A percentile compares a stretch with the other conserved stretches of the same genome.
Conservation (phyloP, 768 basidiomycete genomes). For the Tubosaeta sp. region DNA sequence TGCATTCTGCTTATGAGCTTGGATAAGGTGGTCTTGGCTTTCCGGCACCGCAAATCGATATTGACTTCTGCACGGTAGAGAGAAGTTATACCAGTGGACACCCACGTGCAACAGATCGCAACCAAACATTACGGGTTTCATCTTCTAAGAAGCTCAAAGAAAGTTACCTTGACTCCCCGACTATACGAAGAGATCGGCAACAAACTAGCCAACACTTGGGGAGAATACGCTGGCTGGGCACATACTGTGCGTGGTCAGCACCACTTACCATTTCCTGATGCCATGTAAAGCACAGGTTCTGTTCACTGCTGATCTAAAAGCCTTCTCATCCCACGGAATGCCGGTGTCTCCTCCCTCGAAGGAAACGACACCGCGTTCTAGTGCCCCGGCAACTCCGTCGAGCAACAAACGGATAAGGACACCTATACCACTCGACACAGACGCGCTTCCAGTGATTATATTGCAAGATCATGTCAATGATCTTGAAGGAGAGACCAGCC, state of each 20-base stretch:
- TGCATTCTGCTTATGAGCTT: constrained; percentile 91
- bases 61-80: constrained; percentile 40
- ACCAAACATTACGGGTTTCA: constrained; percentile 71
- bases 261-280: neutral
- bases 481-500: constrained; percentile 14
- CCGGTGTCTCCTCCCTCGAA: constrained; percentile 18
- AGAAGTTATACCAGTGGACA: constrained; percentile 92
- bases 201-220: constrained; percentile 67
- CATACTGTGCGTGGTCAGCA: constrained; percentile 56
- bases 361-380: constrained; percentile 16
- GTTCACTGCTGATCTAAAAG: constrained; percentile 71
- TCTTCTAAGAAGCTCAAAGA: constrained; percentile 36
- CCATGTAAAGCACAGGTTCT: constrained; percentile 45
- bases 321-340: constrained; percentile 59
- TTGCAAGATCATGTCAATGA: neutral
- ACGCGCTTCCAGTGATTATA: constrained; percentile 9
- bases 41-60: neutral
- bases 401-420: constrained; percentile 33
- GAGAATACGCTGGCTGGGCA: constrained; percentile 85
- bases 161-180: constrained; percentile 66
- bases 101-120: constrained; percentile 91
- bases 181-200: constrained; percentile 69
- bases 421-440: constrained; percentile 6
- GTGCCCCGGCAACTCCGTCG: constrained; percentile 26
- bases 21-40: constrained; percentile 61